Conservation (phyloP, 139 green algal species). For the Edaphochlamys debaryana region DNA sequence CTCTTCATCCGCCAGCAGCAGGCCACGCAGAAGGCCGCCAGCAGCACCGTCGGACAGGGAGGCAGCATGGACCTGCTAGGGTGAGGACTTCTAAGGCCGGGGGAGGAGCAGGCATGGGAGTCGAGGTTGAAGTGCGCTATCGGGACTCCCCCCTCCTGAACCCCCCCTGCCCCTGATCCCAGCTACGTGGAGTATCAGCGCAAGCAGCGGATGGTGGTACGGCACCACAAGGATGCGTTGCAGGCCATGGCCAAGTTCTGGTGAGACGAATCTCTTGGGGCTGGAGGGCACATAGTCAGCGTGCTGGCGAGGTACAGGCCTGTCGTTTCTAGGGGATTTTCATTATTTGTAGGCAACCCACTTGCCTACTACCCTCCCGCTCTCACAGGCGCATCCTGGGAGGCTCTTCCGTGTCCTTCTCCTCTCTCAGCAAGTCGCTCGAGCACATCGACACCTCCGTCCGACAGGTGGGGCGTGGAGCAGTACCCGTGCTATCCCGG, state of each 20-base stretch:
- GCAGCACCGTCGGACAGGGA: too few species aligned
- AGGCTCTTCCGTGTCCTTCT: constrained; percentile 19
- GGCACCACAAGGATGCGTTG: constrained; percentile 25
- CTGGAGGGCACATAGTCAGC: too few species aligned
- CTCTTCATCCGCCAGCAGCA: constrained; percentile 27
- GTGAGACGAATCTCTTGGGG: neutral
- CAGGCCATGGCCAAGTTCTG: constrained; percentile 35
- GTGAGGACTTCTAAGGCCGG: too few species aligned
- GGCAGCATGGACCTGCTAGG: constrained; percentile 30
- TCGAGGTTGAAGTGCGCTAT: too few species aligned
- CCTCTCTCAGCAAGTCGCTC: constrained; percentile 7
- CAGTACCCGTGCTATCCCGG: too few species aligned
- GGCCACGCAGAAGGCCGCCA: neutral
- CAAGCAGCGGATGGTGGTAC: too few species aligned
- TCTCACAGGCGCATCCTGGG: constrained; percentile 20
- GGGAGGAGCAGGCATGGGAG: too few species aligned
- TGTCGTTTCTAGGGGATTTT: neutral
- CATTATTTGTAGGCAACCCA: neutral
- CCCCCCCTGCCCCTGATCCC: neutral
- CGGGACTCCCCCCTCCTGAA: too few species aligned
- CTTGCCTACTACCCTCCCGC: neutral
- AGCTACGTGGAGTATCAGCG: constrained; percentile 39
- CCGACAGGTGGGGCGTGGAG: constrained; percentile 15
- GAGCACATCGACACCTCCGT: constrained; percentile 23
- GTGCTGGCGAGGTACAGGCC: too few species aligned